Percentiles rank a stretch among this genome's conserved stretches.
These are phyloP conservation scores for Fusarium euwallaceae DNA, from an alignment of 2,329 filamentous ascomycete species.

Conservation along the genomic window DNA sequence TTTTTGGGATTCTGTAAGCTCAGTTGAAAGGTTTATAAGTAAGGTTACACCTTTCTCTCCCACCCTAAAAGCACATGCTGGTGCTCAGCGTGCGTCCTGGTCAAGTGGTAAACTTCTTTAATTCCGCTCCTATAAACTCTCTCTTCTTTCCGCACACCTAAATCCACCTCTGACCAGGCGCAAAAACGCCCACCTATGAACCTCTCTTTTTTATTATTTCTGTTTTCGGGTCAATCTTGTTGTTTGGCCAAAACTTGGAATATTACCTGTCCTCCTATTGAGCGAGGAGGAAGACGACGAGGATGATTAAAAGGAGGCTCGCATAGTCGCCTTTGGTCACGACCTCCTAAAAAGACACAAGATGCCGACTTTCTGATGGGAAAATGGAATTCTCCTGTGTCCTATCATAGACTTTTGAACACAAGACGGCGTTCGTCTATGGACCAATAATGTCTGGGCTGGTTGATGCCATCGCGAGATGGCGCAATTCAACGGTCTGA, in stretches of 20 bases:
- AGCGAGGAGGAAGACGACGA: neutral
- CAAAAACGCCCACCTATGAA: neutral
- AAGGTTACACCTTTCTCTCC: neutral
- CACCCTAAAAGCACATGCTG: neutral
- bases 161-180: neutral
- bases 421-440: neutral
- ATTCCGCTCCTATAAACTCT: neutral
- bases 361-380: neutral
- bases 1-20: neutral
- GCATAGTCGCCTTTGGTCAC: neutral
- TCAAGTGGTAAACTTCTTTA: neutral
- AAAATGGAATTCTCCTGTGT: neutral
- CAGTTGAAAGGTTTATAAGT: neutral
- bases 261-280: neutral
- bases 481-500: constrained; percentile 27
- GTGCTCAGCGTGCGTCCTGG: neutral
- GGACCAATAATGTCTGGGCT: neutral
- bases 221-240: neutral
- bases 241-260: neutral
- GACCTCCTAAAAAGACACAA: neutral
- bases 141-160: neutral
- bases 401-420: neutral
- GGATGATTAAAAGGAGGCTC: neutral
- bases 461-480: constrained; percentile 20
- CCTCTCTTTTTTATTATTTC: neutral